Base-by-base conservation (phyloP, 768 basidiomycete species). In the Trametes cubensis region DNA sequence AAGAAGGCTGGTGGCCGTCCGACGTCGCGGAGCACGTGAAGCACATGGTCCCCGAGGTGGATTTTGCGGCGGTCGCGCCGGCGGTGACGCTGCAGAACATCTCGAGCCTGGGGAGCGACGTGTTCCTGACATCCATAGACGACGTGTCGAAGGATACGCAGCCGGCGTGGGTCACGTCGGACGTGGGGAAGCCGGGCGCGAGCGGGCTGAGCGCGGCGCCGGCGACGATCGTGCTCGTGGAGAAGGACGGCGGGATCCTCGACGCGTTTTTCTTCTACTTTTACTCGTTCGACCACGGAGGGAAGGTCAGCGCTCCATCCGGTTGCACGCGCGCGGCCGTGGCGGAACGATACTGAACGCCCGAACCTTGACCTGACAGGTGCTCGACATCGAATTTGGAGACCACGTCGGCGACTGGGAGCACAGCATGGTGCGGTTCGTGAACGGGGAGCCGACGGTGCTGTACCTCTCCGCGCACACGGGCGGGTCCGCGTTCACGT, bases 381-480 rank as follows among this genome's bases (percentile, higher is more conserved):
- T 70, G 20, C 66, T 72, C 28, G 70, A 64, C 47, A 54, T 68
- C 18, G 62, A 63, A 47, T 70, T 71, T 30, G 73, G 72, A 20
- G 68, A 71, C 50, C 73, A 74, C 53, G 71, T 75, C 53, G 74
- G 74, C 3, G 74, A 75, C 62, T 74, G 72, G 73, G 74, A 75
- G 63, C 73, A 75, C 64, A 68, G 66, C 42, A 74, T 74, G 73
- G 69, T 75, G 20, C 72, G 74, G 44, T 75, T 75, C 63, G 48
- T 66, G 50, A 65, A 74, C 70, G 72, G 72, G 52, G 52, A 61
- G 6, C 74, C 74, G 11, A 50, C 53, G 25, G 46, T 52, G 30
- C 56, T 74, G 30, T 73, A 72, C 65, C 69, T 74, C 39, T 74
- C 73, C 26, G 71, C 68, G 17, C 74, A 75, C 66, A 38, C 55